Evolutionary conservation across 768 basidiomycete genomes (phyloP), one percentile per base, ranked within the genome.

Genomic region (Goffeauzyma gilvescens): DNA sequence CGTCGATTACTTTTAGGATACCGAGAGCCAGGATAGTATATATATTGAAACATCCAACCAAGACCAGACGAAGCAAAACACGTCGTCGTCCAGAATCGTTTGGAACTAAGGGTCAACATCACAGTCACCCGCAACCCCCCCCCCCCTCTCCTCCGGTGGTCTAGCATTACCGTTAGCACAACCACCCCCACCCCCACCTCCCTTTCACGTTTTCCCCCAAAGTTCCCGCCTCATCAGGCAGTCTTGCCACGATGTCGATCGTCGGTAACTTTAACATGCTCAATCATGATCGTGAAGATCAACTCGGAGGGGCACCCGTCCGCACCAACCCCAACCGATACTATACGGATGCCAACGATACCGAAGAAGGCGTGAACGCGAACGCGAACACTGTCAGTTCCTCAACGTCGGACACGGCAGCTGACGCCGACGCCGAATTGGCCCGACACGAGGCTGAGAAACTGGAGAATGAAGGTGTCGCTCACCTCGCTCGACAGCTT

Each of bases 401-500:
- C 8, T 24, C 36, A 18, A 21, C 5, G 17, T 12, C 22, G 34
- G 34, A 36, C n/a, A 21, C 17, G 5, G 22, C 12, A 41, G 40
- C 21, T 41, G 40, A 32, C 14, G 21, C 28, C 3, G 24, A 14
- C 6, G 33, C 40, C 27, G 13, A 32, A 2, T 21, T 32, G 15
- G 40, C 30, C 28, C 40, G 30, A n/a, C 15, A 2, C 10, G 5
- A 2, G 2, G 15, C 21, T 21, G 40, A 41, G 12, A 18, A n/a
- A 23, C 42, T 34, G 15, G 32, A 28, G 13, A 33, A 47, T n/a
- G 41, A 42, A 21, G 27, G 28, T 6, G 42, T 51, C 34, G 39
- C 44, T 13, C 23, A 47, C n/a, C 45, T 54, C 14, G 53, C 53
- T 2, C 38, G 53, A 34, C 53, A 50, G 22, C 31, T 54, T 13